Evolutionary conservation across 371 early-diverging fungal genomes (phyloP).

Genomic region (Haplosporangium sp.): DNA sequence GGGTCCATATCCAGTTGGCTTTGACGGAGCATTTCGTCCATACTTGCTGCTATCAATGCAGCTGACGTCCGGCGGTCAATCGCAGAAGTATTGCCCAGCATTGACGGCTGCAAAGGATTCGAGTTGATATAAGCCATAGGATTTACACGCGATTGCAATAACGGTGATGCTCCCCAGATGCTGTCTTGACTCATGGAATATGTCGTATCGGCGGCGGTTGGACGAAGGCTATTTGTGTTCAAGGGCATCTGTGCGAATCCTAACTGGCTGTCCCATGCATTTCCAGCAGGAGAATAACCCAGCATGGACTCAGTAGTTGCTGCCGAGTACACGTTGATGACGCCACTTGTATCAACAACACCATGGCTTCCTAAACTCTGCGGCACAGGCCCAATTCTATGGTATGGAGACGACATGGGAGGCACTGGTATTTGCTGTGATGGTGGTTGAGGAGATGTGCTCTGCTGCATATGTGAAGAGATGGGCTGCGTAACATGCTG

Average conservation of each 20-base stretch:
- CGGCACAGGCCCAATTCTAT: too few species aligned
- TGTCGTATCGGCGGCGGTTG: neutral
- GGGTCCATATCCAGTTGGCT: slow-evolving; percentile 31
- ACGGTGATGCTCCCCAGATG: slow-evolving; percentile 15
- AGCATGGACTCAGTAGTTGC: too few species aligned
- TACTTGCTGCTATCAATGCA: slow-evolving; percentile 6
- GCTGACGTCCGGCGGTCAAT: neutral
- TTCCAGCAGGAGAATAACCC: too few species aligned
- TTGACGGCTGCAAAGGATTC: slow-evolving; percentile 1
- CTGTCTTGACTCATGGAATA: neutral
- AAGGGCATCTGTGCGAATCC: neutral
- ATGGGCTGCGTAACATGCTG: neutral
- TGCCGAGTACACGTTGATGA: too few species aligned
- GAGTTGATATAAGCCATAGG: neutral
- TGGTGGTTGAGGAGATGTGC: neutral
- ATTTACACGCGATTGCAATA: neutral
- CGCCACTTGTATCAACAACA: too few species aligned
- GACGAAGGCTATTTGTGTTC: neutral
- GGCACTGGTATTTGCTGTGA: neutral
- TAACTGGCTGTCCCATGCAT: too few species aligned
- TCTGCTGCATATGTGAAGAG: neutral
- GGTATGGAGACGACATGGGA: too few species aligned
- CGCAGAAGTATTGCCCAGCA: neutral
- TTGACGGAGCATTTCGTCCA: slow-evolving; percentile 26
- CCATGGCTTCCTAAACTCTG: too few species aligned